Conservation (phyloP, 2,329 filamentous ascomycete species). For the Aspergillus novoparasiticus region DNA sequence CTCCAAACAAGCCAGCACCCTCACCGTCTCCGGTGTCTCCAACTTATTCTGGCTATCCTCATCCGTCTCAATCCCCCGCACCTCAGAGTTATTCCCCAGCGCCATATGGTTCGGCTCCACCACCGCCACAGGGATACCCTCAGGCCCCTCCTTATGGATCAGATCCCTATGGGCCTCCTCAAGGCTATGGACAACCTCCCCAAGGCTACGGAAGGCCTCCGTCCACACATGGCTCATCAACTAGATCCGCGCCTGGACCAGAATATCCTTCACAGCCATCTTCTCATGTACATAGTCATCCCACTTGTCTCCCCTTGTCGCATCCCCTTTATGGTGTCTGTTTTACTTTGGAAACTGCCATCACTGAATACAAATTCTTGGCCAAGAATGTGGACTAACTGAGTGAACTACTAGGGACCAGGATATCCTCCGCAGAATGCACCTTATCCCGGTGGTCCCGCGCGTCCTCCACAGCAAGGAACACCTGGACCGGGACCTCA, state of each 20-base stretch:
- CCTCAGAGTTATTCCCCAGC: slow-evolving; percentile 45
- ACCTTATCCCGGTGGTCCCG: slow-evolving; percentile 33
- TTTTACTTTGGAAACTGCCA: background rate
- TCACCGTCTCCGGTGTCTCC: slow-evolving; percentile 21
- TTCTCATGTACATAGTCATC: slow-evolving; percentile 36
- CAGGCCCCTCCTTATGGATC: slow-evolving; percentile 32
- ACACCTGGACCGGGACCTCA: slow-evolving; percentile 27
- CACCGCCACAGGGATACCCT: slow-evolving; percentile 28
- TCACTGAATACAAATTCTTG: background rate
- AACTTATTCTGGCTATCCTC: slow-evolving; percentile 28
- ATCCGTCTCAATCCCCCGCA: slow-evolving; percentile 24
- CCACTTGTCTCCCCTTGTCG: slow-evolving; percentile 14
- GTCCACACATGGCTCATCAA: slow-evolving; percentile 36
- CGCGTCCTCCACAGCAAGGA: slow-evolving; percentile 28
- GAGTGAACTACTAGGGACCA: slow-evolving; percentile 21
- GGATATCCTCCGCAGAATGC: slow-evolving; percentile 35
- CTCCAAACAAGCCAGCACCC: slow-evolving; percentile 34
- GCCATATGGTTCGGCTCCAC: slow-evolving; percentile 35
- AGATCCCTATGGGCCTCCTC: slow-evolving; percentile 8
- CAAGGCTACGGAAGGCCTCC: slow-evolving; percentile 26
- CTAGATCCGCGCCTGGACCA: slow-evolving; percentile 33
- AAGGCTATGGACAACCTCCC: background rate
- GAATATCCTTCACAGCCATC: slow-evolving; percentile 39
- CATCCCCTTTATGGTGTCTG: slow-evolving; percentile 9
- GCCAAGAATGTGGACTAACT: slow-evolving; percentile 9